These are phyloP conservation scores for Conoideocrella luteorostrata DNA, from an alignment of 2,329 filamentous ascomycete species.

Conservation along the genomic window DNA sequence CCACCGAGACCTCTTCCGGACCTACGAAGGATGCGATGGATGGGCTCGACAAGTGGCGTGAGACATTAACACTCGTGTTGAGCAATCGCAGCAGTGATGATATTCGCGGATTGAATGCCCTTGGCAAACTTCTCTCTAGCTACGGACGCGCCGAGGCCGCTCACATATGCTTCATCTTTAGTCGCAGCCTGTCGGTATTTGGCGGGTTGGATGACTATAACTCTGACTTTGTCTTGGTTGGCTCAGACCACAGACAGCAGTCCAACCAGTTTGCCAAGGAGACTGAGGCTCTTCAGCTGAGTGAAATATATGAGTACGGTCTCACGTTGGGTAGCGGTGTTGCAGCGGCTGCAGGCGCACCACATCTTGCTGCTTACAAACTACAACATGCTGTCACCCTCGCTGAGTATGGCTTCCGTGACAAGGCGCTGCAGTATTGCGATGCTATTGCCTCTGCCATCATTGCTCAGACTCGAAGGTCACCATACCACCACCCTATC, in stretches of 20 bases:
- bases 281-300: slow-evolving; percentile 83
- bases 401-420: slow-evolving; percentile 74
- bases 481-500: slow-evolving; percentile 74
- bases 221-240: slow-evolving; percentile 74
- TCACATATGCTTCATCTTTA: slow-evolving; percentile 90
- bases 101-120: slow-evolving; percentile 65
- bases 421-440: slow-evolving; percentile 86
- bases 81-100: slow-evolving; percentile 85
- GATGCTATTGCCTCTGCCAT: slow-evolving; percentile 73
- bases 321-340: slow-evolving; percentile 59
- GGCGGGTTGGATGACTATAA: slow-evolving; percentile 77
- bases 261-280: slow-evolving; percentile 70
- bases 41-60: slow-evolving; percentile 88
- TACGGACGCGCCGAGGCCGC: slow-evolving; percentile 89
- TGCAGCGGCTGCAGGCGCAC: slow-evolving; percentile 51
- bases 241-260: slow-evolving; percentile 70
- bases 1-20: slow-evolving; percentile 57
- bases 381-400: slow-evolving; percentile 78
- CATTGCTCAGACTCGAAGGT: slow-evolving; percentile 73
- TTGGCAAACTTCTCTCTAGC: slow-evolving; percentile 74
- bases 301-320: slow-evolving; percentile 91
- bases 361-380: slow-evolving; percentile 88
- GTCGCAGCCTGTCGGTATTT: slow-evolving; percentile 62
- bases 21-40: slow-evolving; percentile 67
- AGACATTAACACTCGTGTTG: slow-evolving; percentile 78